Evolutionary conservation across 129 eudicot species (phyloP).

Genomic region (Centaurea solstitialis): DNA sequence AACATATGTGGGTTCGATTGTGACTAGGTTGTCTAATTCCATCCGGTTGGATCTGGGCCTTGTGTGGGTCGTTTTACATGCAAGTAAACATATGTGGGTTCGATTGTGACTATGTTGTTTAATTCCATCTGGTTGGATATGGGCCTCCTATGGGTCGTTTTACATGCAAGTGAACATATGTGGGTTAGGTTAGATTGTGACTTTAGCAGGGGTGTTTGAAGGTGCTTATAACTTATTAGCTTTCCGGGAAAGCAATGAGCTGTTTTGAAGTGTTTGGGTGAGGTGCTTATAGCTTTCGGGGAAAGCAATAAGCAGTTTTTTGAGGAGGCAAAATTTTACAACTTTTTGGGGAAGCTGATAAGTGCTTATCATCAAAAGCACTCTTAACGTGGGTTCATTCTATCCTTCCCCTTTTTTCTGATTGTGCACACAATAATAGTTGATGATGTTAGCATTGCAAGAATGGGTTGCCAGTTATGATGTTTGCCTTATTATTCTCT

Average conservation of each 20-base stretch:
- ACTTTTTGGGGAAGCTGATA: too few species aligned
- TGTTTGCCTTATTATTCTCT: slow-evolving; percentile 13
- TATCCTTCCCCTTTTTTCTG: neutral
- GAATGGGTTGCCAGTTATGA: slow-evolving; percentile 12
- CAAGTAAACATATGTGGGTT: neutral
- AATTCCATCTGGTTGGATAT: neutral
- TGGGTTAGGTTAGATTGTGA: too few species aligned
- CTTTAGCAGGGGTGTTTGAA: too few species aligned
- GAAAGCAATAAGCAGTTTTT: too few species aligned
- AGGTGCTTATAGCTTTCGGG: too few species aligned
- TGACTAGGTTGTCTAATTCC: neutral
- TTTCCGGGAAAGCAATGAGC: too few species aligned
- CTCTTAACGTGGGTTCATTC: neutral
- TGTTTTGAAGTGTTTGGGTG: too few species aligned
- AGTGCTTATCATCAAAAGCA: too few species aligned
- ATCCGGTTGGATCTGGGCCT: neutral
- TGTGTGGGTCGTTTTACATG: neutral
- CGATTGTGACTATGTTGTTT: neutral
- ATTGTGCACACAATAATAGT: neutral
- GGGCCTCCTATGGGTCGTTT: neutral
- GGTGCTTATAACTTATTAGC: too few species aligned
- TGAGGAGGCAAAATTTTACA: too few species aligned
- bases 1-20: too few species aligned
- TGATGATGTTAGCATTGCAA: slow-evolving; percentile 3
- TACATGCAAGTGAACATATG: neutral